Evolutionary conservation across 371 early-diverging fungal genomes (phyloP).

Genomic region (Mortierella polycephala): DNA sequence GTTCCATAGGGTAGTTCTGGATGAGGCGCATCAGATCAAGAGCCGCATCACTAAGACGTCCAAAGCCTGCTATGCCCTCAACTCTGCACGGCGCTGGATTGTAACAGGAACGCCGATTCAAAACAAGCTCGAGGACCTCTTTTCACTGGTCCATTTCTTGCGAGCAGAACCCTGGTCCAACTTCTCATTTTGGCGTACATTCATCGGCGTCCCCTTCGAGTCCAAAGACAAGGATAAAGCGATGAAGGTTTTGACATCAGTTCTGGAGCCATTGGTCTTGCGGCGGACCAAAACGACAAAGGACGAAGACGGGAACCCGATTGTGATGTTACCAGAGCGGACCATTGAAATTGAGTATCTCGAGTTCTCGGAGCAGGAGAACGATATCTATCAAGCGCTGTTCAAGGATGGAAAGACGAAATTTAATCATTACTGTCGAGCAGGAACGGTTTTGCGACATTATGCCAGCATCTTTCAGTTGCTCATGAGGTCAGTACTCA

Average conservation of each 20-base stretch:
- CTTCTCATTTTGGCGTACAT: conserved; percentile 72
- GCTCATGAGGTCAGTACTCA: conserved; percentile 60
- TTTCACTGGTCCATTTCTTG: conserved; percentile 83
- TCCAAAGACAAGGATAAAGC: conserved; percentile 65
- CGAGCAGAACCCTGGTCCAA: conserved; percentile 78
- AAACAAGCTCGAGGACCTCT: conserved; percentile 84
- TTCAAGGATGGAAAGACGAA: conserved; percentile 84
- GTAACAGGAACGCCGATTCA: conserved; percentile 85
- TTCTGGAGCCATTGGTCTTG: conserved; percentile 74
- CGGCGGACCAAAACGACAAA: conserved; percentile 74
- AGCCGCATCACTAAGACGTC: conserved; percentile 67
- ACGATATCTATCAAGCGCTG: conserved; percentile 91
- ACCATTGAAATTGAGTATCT: conserved; percentile 67
- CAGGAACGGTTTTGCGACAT: conserved; percentile 90
- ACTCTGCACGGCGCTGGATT: conserved; percentile 78
- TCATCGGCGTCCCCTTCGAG: conserved; percentile 73
- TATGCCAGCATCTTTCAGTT: conserved; percentile 94
- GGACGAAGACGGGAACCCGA: conserved; percentile 64
- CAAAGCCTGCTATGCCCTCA: conserved; percentile 68
- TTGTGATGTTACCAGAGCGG: conserved; percentile 72
- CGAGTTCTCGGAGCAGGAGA: conserved; percentile 83
- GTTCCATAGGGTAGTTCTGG: conserved; percentile 75
- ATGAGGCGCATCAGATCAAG: conserved; percentile 85
- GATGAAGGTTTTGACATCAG: conserved; percentile 68
- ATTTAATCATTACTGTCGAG: conserved; percentile 87